Evolutionary conservation across 805 yeast species (phyloP).

Genomic region (Kodamaea nitidulidarum): DNA sequence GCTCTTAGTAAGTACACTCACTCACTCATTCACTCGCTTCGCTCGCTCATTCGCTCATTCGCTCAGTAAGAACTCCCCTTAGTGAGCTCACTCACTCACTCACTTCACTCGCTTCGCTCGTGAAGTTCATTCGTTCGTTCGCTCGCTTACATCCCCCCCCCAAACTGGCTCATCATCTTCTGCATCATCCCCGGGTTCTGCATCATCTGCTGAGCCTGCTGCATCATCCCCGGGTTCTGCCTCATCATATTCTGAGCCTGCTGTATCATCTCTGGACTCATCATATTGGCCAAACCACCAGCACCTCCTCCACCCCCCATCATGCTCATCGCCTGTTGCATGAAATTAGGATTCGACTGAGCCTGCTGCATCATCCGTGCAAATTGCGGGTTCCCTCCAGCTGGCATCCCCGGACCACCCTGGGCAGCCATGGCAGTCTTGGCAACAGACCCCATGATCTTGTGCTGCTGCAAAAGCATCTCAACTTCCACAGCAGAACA

Average conservation of each 20-base stretch:
- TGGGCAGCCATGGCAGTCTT: constrained; percentile 56
- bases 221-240: constrained; percentile 43
- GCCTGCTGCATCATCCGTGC: constrained; percentile 55
- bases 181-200: constrained; percentile 68
- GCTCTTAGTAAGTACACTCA: no score
- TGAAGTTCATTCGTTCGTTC: no score
- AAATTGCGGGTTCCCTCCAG: constrained; percentile 39
- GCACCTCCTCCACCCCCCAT: constrained; percentile 57
- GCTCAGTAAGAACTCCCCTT: no score
- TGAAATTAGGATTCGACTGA: constrained; percentile 45
- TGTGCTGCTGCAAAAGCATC: constrained; percentile 83
- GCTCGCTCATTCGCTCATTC: no score
- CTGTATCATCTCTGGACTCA: constrained; percentile 48
- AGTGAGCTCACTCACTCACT: no score
- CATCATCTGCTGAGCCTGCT: constrained; percentile 43
- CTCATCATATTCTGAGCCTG: constrained; percentile 47
- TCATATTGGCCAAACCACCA: constrained; percentile 56
- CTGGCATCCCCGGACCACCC: constrained; percentile 23
- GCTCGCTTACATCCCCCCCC: neutral
- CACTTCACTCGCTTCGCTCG: no score
- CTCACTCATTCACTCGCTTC: no score
- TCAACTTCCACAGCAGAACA: constrained; percentile 90
- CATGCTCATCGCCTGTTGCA: constrained; percentile 64
- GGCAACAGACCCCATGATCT: constrained; percentile 93
- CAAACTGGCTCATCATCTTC: constrained; percentile 61